Conservation (phyloP, 495 filamentous ascomycete species). For the Staphylotrichum longicolle region DNA sequence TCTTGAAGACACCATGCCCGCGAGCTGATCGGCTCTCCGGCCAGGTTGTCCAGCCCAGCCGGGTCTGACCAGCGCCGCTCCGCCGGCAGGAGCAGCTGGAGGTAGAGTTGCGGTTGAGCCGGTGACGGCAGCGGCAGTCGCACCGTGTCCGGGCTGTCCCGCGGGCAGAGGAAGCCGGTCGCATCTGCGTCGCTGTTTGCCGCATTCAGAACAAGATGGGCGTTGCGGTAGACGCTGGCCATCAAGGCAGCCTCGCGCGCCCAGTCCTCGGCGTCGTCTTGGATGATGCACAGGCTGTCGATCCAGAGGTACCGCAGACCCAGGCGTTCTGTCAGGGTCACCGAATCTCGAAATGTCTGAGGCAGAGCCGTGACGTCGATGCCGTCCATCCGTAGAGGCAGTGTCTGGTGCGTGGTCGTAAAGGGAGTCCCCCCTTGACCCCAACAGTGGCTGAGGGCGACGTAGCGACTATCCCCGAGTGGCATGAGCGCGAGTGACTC, state of each 20-base stretch:
- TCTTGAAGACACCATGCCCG: slow-evolving; percentile 42
- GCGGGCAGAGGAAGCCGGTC: slow-evolving; percentile 23
- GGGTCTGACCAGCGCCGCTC: slow-evolving; percentile 1
- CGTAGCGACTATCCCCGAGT: slow-evolving; percentile 18
- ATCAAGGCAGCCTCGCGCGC: slow-evolving; percentile 39
- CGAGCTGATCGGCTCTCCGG: slow-evolving; percentile 28
- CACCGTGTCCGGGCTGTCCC: slow-evolving; percentile 10
- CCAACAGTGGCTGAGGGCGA: slow-evolving; percentile 35
- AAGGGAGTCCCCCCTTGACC: slow-evolving; percentile 22
- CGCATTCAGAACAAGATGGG: slow-evolving; percentile 31
- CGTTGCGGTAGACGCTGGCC: slow-evolving; percentile 41
- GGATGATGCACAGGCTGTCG: slow-evolving; percentile 47
- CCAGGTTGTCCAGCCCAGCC: slow-evolving; percentile 3
- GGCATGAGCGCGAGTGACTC: not conserved
- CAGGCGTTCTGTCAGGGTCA: slow-evolving; percentile 25
- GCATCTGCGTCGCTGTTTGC: slow-evolving; percentile 18
- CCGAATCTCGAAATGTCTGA: slow-evolving; percentile 27
- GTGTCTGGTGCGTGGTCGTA: slow-evolving; percentile 16
- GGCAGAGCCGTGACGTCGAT: slow-evolving; percentile 26
- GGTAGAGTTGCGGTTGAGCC: not conserved
- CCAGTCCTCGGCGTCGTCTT: slow-evolving; percentile 42
- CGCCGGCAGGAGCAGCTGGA: slow-evolving; percentile 20
- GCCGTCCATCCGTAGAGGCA: slow-evolving; percentile 17
- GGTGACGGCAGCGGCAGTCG: slow-evolving; percentile 1
- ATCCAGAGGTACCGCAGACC: slow-evolving; percentile 46